Evolutionary conservation across 805 yeast genomes (phyloP).

Genomic region (Kluyveromyces lactis): DNA sequence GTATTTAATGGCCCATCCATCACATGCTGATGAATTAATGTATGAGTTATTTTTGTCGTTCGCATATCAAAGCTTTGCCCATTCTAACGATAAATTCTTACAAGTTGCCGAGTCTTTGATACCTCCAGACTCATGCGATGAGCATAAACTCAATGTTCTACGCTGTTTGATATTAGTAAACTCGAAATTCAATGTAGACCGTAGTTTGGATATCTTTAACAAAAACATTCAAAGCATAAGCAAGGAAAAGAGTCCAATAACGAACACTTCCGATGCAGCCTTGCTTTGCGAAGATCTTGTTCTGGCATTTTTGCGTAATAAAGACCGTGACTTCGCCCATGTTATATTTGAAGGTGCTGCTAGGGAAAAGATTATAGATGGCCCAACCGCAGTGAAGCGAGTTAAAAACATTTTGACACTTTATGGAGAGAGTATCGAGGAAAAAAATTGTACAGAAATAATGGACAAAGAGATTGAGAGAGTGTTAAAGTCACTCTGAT

Average conservation of each 20-base stretch:
- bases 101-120: slow-evolving; percentile 33
- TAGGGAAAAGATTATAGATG: slow-evolving; percentile 30
- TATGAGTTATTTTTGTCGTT: slow-evolving; percentile 34
- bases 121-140: slow-evolving; percentile 19
- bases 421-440: slow-evolving; percentile 44
- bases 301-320: slow-evolving; percentile 34
- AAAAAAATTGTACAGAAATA: slow-evolving; percentile 28
- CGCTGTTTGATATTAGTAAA: slow-evolving; percentile 37
- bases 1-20: slow-evolving; percentile 32
- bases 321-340: slow-evolving; percentile 48
- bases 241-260: slow-evolving; percentile 22
- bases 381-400: slow-evolving; percentile 34
- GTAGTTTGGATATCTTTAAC: slow-evolving; percentile 38
- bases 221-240: slow-evolving; percentile 35
- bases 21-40: slow-evolving; percentile 35
- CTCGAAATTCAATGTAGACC: slow-evolving; percentile 32
- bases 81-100: slow-evolving; percentile 24
- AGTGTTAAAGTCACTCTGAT: not conserved
- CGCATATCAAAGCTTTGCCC: slow-evolving; percentile 33
- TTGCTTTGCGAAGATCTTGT: slow-evolving; percentile 40
- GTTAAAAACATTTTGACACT: slow-evolving; percentile 37
- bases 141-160: slow-evolving; percentile 28
- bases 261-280: slow-evolving; percentile 34
- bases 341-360: slow-evolving; percentile 42
- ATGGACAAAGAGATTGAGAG: slow-evolving; percentile 9